Conservation (phyloP, 2,329 filamentous ascomycete species). For the Nemania diffusa region DNA sequence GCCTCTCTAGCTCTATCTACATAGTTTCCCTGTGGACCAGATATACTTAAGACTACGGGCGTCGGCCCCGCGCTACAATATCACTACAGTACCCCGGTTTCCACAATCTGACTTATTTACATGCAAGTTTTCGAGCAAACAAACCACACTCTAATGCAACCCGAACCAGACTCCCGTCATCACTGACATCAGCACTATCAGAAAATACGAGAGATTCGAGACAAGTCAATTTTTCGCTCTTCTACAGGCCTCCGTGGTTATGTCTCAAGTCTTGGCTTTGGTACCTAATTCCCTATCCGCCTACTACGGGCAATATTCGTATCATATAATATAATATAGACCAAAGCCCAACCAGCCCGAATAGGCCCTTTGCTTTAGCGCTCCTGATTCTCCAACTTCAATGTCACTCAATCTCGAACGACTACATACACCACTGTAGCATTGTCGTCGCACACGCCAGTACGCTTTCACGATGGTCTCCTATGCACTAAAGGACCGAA, state of each 20-base stretch:
- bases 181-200: background rate
- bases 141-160: background rate
- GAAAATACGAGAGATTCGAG: background rate
- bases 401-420: conserved; percentile 7
- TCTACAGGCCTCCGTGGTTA: background rate
- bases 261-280: background rate
- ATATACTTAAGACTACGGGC: background rate
- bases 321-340: background rate
- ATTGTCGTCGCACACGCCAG: background rate
- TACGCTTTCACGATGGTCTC: conserved; percentile 17
- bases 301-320: background rate
- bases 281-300: background rate
- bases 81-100: conserved; percentile 7
- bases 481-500: conserved; percentile 28
- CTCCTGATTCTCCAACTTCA: conserved; percentile 1
- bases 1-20: background rate
- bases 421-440: conserved; percentile 1
- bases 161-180: conserved; percentile 3
- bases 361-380: conserved; percentile 6
- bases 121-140: background rate
- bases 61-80: conserved; percentile 13
- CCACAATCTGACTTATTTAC: background rate
- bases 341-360: background rate
- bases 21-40: background rate
- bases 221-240: background rate